Base-by-base conservation (phyloP, 164 flowering plant species). In the Dillenia turbinata region DNA sequence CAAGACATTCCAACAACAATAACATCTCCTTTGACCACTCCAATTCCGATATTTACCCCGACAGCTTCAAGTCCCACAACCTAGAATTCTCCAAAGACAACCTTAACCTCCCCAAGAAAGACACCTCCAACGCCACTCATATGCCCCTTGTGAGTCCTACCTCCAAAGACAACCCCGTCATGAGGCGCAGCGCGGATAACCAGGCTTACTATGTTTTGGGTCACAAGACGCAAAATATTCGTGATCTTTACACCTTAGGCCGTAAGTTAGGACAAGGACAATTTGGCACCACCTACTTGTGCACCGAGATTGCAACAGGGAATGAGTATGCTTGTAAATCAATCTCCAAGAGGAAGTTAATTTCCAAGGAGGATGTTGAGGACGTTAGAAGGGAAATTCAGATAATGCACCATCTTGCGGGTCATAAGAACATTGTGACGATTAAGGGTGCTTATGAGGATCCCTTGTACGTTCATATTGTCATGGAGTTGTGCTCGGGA, bases 181-280 rank as follows among this genome's bases (percentile, higher is more conserved):
- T 90, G 97, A 88, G 80, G 62, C 77, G 89, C n/a, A 71, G 75
- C 45, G 43, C 58, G 11, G 86, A 83, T 19, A 80, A 71, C 66
- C 95, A 90, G 57, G 43, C 83, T 50, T 89, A 72, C 44, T 87
- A 75, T 68, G 98, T 93, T 1, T 72, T 93, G 66, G 97, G 92
- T 59, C 98, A 93, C 58, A 84, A 63, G 78, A 93, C 98, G 49
- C 71, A 81, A 0, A 85, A 87, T 50, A 88, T 93, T 65, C 86
- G 88, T 13, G 96, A 93, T 65, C 85, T 93, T 56, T 93, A 90
- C 73, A 78, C 79, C 0, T 65, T 93, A 59, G 94, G 98, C 12
- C 84, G 87, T 51, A 93, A 90, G 55, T 75, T 93, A 66, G 98
- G 98, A 10, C 96, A 89, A 66, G 98, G 98, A 2, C 98, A 92